Percentiles rank a stretch among this genome's conserved stretches.
phyloP scores from a whole-genome alignment of 1,139 yeast species.

The Zygosaccharomyces pseudobailii region DNA sequence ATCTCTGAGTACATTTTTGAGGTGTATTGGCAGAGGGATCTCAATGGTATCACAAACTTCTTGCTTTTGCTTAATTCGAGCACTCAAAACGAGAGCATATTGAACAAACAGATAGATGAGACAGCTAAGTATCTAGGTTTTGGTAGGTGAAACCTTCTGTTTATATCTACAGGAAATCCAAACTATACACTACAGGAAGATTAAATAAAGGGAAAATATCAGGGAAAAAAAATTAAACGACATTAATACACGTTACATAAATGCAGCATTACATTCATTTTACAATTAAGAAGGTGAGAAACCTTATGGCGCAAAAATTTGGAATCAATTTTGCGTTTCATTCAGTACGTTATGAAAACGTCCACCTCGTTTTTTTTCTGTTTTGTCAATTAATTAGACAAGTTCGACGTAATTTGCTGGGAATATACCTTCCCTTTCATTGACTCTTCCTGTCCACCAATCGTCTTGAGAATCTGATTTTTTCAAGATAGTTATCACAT shows the following conservation, averaged over 20 bases:
- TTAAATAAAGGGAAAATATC: background rate
- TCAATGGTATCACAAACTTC: conserved; percentile 23
- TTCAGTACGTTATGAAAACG: too few species aligned
- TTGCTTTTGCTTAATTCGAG: conserved; percentile 26
- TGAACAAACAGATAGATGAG: conserved; percentile 33
- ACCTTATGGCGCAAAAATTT: background rate
- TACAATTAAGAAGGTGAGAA: background rate
- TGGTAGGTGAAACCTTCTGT: conserved; percentile 9
- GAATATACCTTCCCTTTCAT: conserved; percentile 83
- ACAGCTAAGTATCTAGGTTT: conserved; percentile 36
- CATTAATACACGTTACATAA: conserved; percentile 2
- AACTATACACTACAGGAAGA: background rate
- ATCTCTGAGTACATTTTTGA: conserved; percentile 36
- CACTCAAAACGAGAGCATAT: conserved; percentile 25
- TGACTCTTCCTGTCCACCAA: conserved; percentile 96
- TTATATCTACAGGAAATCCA: background rate
- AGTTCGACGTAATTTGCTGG: conserved; percentile 96
- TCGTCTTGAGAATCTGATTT: conserved; percentile 86
- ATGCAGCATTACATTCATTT: background rate
- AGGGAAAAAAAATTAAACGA: background rate
- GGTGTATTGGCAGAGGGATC: conserved; percentile 34
- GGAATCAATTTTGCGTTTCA: too few species aligned
- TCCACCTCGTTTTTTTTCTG: background rate
- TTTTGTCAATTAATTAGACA: conserved; percentile 38
- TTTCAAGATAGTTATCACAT: conserved; percentile 81